Conservation (phyloP, 331 rosid genomes). For the Rhamnella rubrinervis region DNA sequence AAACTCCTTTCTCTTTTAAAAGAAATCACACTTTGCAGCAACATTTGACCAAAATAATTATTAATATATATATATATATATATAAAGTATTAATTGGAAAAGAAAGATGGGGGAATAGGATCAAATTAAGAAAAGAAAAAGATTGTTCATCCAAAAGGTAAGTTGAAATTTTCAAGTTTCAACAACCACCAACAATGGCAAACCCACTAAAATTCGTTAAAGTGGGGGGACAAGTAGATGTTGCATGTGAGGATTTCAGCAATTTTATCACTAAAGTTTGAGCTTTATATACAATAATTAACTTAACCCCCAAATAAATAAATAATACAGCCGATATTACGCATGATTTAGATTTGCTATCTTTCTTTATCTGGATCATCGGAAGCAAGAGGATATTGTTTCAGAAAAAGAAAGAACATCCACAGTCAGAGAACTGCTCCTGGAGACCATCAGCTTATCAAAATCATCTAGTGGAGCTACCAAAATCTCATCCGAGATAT, state of each 20-base stretch:
- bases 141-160: background rate
- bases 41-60: conserved; percentile 35
- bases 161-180: conserved; percentile 19
- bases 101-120: background rate
- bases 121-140: background rate
- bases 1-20: conserved; percentile 4
- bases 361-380: background rate
- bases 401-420: too few species aligned
- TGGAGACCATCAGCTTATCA: too few species aligned
- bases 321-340: background rate
- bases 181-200: conserved; percentile 22
- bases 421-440: too few species aligned
- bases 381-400: too few species aligned
- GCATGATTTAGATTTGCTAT: background rate
- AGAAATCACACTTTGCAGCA: conserved; percentile 37
- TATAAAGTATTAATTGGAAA: background rate
- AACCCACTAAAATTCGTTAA: conserved; percentile 23
- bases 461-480: too few species aligned
- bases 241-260: conserved; percentile 20
- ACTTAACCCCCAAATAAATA: background rate
- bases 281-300: conserved; percentile 6
- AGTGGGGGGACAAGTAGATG: conserved; percentile 36
- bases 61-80: background rate
- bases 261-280: conserved; percentile 19
- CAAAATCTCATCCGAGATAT: too few species aligned